Conservation (phyloP, 2,329 filamentous ascomycete genomes). For the Alternaria consortialis region DNA sequence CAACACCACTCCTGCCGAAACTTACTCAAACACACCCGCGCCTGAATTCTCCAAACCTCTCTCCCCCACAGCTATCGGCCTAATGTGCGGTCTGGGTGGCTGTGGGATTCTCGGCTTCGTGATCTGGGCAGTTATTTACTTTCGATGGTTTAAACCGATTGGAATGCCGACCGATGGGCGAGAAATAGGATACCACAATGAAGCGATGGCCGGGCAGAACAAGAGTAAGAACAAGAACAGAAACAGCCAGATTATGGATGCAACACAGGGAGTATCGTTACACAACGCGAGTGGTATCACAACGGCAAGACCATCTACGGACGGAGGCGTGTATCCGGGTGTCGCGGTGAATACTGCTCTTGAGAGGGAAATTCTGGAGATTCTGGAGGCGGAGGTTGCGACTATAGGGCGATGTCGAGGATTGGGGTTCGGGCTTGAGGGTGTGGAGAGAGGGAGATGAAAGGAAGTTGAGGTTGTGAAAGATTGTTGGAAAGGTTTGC, state of each 20-base stretch:
- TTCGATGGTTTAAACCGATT: background rate
- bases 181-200: background rate
- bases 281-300: background rate
- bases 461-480: background rate
- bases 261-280: background rate
- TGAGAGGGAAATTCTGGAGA: background rate
- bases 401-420: background rate
- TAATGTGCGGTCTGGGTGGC: background rate
- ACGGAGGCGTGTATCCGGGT: background rate
- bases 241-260: background rate
- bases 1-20: background rate
- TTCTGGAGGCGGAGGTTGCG: background rate
- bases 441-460: background rate
- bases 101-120: background rate
- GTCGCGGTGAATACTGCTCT: background rate
- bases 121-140: background rate
- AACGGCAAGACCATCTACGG: background rate
- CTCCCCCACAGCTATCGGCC: background rate
- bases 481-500: background rate
- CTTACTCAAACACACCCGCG: background rate
- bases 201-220: background rate
- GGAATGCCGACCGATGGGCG: background rate
- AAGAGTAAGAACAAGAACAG: background rate
- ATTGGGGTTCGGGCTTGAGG: background rate
- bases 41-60: background rate